Conservation (phyloP, 148 eudicot genomes). For the Rhododendron williamsianum region DNA sequence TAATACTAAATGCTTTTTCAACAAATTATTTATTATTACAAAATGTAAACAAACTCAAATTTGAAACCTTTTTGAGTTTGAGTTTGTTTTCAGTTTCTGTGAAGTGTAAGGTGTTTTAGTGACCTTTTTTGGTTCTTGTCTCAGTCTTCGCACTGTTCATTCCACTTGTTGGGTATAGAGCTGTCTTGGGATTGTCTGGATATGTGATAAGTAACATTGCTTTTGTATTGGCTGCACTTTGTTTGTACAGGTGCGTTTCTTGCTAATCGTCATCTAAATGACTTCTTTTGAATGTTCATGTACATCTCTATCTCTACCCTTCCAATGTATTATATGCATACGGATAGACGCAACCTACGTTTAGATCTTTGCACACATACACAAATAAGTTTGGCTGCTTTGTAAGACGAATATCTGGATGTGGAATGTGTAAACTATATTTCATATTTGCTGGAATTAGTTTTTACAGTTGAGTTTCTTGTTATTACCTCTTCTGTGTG, state of each 20-base stretch:
- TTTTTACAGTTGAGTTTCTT: neutral
- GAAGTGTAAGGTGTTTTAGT: neutral
- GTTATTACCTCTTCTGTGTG: neutral
- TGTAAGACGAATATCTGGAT: too few relatives aligned
- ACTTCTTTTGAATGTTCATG: neutral
- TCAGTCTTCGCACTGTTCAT: constrained; percentile 70
- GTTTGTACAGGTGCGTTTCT: constrained; percentile 59
- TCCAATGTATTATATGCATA: neutral
- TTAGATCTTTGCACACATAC: neutral
- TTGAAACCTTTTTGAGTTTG: neutral
- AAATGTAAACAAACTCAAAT: neutral
- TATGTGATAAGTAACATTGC: constrained; percentile 69
- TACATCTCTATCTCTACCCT: neutral
- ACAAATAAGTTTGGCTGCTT: neutral
- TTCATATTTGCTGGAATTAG: neutral
- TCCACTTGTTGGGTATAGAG: constrained; percentile 82
- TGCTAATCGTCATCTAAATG: neutral
- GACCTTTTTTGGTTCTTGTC: neutral
- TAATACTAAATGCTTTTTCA: too few relatives aligned
- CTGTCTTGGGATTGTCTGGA: constrained; percentile 84
- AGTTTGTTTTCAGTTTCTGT: neutral
- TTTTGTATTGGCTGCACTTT: constrained; percentile 70
- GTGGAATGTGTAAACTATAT: neutral
- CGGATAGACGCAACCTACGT: neutral
- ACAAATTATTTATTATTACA: neutral